A percentile compares a stretch with the other conserved stretches of the same genome.
These are phyloP conservation scores for Erodium maritimum DNA, from an alignment of 345 rosid species.

Conservation along the genomic window DNA sequence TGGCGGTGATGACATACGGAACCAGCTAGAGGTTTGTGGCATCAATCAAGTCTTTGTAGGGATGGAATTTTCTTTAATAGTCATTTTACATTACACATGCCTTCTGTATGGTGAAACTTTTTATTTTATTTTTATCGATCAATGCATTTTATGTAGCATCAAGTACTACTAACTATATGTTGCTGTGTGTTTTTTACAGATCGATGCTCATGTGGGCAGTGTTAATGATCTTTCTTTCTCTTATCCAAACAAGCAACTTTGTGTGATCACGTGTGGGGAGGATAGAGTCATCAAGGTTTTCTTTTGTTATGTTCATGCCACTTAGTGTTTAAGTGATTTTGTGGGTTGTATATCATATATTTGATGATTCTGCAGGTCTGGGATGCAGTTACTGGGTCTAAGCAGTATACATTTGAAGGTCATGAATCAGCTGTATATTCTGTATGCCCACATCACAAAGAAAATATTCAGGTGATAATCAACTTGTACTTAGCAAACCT, in stretches of 20 bases:
- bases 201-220: slow-evolving; percentile 80
- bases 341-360: slow-evolving; percentile 10
- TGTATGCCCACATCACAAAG: slow-evolving; percentile 79
- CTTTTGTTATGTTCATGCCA: slow-evolving; percentile 6
- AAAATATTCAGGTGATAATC: slow-evolving; percentile 51
- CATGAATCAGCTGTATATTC: slow-evolving; percentile 85
- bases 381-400: slow-evolving; percentile 58
- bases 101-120: not conserved
- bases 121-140: not conserved
- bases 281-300: slow-evolving; percentile 70
- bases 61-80: not conserved
- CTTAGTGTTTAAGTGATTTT: not conserved
- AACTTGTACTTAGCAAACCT: slow-evolving; percentile 4
- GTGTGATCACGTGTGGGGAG: slow-evolving; percentile 76
- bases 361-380: slow-evolving; percentile 46
- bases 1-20: slow-evolving; percentile 52
- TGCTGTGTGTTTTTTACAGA: slow-evolving; percentile 25
- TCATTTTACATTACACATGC: not conserved
- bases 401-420: slow-evolving; percentile 51
- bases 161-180: slow-evolving; percentile 1
- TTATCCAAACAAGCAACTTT: slow-evolving; percentile 58
- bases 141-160: not conserved
- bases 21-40: slow-evolving; percentile 62
- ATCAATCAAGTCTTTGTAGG: not conserved
- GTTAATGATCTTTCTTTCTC: slow-evolving; percentile 81